Evolutionary conservation across 148 eudicot species (phyloP).

Genomic region (Selenicereus undatus): DNA sequence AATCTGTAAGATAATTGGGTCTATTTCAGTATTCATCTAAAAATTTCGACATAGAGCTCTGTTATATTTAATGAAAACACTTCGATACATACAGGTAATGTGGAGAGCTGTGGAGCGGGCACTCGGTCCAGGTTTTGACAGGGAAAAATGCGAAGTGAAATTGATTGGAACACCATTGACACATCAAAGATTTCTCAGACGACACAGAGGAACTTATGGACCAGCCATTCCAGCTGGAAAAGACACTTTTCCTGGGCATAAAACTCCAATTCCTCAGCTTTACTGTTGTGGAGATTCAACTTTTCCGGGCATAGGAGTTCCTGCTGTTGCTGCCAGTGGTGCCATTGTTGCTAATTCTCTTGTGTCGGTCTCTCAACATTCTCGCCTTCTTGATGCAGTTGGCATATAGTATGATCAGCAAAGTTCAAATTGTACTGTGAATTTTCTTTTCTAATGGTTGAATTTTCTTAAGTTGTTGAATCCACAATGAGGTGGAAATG

Average conservation of each 20-base stretch:
- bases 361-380: constrained; percentile 87
- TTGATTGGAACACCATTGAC: constrained; percentile 91
- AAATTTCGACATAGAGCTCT: no score
- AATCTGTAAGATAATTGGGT: no score
- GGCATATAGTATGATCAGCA: constrained; percentile 33
- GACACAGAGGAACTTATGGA: constrained; percentile 95
- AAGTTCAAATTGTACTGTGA: background rate
- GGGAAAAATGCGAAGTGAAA: constrained; percentile 82
- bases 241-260: constrained; percentile 76
- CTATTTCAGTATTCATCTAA: no score
- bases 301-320: constrained; percentile 95
- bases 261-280: constrained; percentile 74
- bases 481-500: background rate
- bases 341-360: constrained; percentile 95
- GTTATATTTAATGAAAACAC: background rate
- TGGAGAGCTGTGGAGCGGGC: constrained; percentile 88
- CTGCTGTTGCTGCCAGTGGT: constrained; percentile 98
- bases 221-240: constrained; percentile 89
- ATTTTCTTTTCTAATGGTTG: background rate
- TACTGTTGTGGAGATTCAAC: constrained; percentile 97
- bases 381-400: constrained; percentile 72
- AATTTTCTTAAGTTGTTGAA: no score
- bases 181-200: constrained; percentile 70
- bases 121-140: constrained; percentile 69
- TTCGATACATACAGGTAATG: constrained; percentile 49